Evolutionary conservation across 495 filamentous ascomycete species (phyloP).

Genomic region (Daldinia childiae): DNA sequence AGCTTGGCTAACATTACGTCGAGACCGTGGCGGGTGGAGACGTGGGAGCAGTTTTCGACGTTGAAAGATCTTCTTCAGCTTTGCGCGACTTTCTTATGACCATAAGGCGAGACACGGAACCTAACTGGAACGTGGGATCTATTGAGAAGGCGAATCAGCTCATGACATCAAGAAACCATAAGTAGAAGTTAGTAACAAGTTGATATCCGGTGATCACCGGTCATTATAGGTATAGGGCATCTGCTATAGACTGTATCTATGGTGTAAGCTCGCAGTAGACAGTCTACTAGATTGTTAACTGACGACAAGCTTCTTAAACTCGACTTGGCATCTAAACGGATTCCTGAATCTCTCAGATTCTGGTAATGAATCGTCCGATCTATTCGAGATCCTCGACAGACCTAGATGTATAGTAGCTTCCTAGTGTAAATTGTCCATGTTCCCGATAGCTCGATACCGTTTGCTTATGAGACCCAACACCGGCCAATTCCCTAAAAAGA

Average conservation of each 20-base stretch:
- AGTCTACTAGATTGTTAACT: conserved; percentile 8
- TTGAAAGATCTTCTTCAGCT: conserved; percentile 10
- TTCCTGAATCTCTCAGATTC: neutral
- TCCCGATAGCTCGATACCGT: conserved; percentile 5
- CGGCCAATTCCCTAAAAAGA: conserved; percentile 1
- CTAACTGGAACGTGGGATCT: neutral
- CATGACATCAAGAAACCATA: conserved; percentile 23
- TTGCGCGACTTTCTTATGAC: conserved; percentile 30
- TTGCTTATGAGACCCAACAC: conserved; percentile 6
- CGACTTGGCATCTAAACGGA: conserved; percentile 16
- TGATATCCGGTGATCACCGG: conserved; percentile 20
- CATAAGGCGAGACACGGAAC: neutral
- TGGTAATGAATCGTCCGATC: conserved; percentile 24
- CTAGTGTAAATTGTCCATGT: neutral
- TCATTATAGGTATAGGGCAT: conserved; percentile 14
- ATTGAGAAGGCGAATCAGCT: conserved; percentile 3
- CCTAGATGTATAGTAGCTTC: conserved; percentile 11
- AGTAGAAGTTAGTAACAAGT: conserved; percentile 8
- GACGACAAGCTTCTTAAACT: conserved; percentile 19
- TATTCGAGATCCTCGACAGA: conserved; percentile 11
- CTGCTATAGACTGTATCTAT: conserved; percentile 5
- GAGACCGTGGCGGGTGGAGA: conserved; percentile 21
- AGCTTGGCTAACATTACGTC: conserved; percentile 21
- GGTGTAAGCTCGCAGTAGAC: conserved; percentile 21
- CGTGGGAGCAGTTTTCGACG: conserved; percentile 15